Percentiles rank a stretch among this genome's conserved stretches.
phyloP scores from a whole-genome alignment of 2,329 filamentous ascomycete species.

The Biscogniauxia sp. region DNA sequence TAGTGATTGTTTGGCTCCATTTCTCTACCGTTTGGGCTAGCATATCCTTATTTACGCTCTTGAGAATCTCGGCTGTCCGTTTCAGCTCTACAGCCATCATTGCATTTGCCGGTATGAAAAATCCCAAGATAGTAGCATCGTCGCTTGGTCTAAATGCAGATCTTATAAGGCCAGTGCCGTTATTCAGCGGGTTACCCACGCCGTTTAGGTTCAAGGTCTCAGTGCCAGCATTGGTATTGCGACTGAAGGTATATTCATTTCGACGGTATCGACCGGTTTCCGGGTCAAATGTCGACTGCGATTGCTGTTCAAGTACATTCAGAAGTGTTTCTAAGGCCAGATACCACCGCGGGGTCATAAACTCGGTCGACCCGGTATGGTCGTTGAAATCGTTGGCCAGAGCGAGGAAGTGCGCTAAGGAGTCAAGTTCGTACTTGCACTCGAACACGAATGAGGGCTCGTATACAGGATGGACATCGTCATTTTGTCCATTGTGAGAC shows the following conservation, averaged over 20 bases:
- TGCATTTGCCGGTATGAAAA: slow-evolving; percentile 92
- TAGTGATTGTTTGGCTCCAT: slow-evolving; percentile 62
- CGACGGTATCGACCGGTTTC: slow-evolving; percentile 60
- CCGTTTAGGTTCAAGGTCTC: slow-evolving; percentile 84
- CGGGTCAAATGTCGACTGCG: slow-evolving; percentile 74
- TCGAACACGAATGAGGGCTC: slow-evolving; percentile 87
- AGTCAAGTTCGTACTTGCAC: slow-evolving; percentile 98
- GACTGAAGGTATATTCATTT: slow-evolving; percentile 86
- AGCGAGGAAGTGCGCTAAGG: slow-evolving; percentile 84
- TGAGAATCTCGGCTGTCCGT: slow-evolving; percentile 69
- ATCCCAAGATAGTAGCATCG: slow-evolving; percentile 90
- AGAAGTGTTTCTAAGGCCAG: slow-evolving; percentile 73
- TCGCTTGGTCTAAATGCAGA: slow-evolving; percentile 94
- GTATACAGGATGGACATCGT: slow-evolving; percentile 81
- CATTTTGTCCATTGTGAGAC: slow-evolving; percentile 76
- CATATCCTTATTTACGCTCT: slow-evolving; percentile 52
- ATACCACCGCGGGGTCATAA: slow-evolving; percentile 77
- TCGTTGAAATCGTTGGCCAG: slow-evolving; percentile 84
- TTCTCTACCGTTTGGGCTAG: slow-evolving; percentile 55
- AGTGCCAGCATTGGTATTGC: slow-evolving; percentile 76
- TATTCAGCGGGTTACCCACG: slow-evolving; percentile 86
- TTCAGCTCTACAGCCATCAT: slow-evolving; percentile 91
- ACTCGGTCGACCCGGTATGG: slow-evolving; percentile 73
- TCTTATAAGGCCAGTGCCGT: slow-evolving; percentile 78
- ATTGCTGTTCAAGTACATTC: slow-evolving; percentile 73